Evolutionary conservation across 2,329 filamentous ascomycete species (phyloP), one percentile per base, ranked within the genome.

Genomic region (Scopulariopsis brevicaulis): DNA sequence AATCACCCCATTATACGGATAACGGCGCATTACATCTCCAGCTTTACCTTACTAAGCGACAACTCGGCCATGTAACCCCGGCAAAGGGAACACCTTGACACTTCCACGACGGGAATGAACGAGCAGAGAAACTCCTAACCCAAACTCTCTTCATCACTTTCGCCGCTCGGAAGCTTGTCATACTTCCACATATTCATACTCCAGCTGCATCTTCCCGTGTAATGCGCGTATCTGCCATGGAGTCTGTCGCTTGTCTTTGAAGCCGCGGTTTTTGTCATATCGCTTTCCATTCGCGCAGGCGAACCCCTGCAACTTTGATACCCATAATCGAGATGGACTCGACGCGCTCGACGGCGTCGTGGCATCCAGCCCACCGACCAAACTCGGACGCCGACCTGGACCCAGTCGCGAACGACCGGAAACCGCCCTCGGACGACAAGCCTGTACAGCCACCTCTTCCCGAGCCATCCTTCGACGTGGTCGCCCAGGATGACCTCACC

Each of bases 351-450:
- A 70, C 66, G 63, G 69, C 73, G 61, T 71, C 75, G 59, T 80
- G 77, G 77, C 71, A 81, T 69, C 77, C 77, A 59, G 77, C 78
- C 54, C 69, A 75, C 65, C 77, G 76, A 76, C 77, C 78, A 60
- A 72, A 79, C 64, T 66, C 69, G 58, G 37, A 52, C 12, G 12
- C 69, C 58, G 22, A 52, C 14, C 4, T 34, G 3, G 51, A 18
- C 5, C 25, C 51, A 24, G 28, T 15, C 25, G 24, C 51, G 51
- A n/a, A 53, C 20, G 46, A 50, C 5, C 22, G 20, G n/a, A 24
- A 8, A 8, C 28, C 50, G 40, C 46, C 20, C 14, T 25, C 34
- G 12, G 43, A n/a, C n/a, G 34, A 52, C 24, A 20, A 57, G 14
- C 12, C 48, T 18, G 32, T 11, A 12, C 22, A 57, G 25, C n/a